Base-by-base conservation (phyloP, 768 basidiomycete genomes). In the Tremella mesenterica region DNA sequence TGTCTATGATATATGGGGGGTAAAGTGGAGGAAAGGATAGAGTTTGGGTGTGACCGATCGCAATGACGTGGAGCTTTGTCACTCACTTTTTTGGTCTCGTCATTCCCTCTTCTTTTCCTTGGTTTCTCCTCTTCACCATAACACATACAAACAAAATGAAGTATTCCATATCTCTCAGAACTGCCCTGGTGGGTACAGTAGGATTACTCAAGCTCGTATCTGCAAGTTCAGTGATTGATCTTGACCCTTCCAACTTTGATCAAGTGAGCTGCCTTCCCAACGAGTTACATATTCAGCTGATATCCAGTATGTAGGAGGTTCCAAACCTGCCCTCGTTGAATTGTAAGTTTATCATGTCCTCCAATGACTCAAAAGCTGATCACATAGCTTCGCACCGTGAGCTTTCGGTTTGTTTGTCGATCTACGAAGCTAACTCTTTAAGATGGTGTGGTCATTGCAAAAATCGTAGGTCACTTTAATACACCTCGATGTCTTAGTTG, bases 261-360 rank as follows among this genome's bases (percentile, higher is more conserved):
- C 60, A 75, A 26, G 71, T 83, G 52, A 75, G 67, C 54, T 43
- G 16, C 1, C 14, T 14, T 21, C n/a, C 16, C 26, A 23, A 12
- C 48, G 21, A 20, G 52, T 13, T n/a, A 26, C 23, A 18, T 27
- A 26, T 5, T 45, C 18, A 13, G 34, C 53, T 63, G 49, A 58
- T 47, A 20, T 2, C 2, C 9, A 65, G 65, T 51, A 54, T 51
- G 59, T 93, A 65, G 90, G 89, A 46, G 75, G 84, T 53, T 87
- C 85, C 50, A 86, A 81, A 66, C 85, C 87, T 51, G 88, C 84
- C 64, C 78, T 91, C 29, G 87, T 93, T 23, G 89, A 92, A 75
- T 92, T 93, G 88, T 91, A 65, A 73, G 89, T 80, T 3, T 20
- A 18, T 50, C 44, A 9, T n/a, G n/a, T 20, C 18, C 2, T 26